Conservation (phyloP, 2,329 filamentous ascomycete species). For the Monosporascus sp. region DNA sequence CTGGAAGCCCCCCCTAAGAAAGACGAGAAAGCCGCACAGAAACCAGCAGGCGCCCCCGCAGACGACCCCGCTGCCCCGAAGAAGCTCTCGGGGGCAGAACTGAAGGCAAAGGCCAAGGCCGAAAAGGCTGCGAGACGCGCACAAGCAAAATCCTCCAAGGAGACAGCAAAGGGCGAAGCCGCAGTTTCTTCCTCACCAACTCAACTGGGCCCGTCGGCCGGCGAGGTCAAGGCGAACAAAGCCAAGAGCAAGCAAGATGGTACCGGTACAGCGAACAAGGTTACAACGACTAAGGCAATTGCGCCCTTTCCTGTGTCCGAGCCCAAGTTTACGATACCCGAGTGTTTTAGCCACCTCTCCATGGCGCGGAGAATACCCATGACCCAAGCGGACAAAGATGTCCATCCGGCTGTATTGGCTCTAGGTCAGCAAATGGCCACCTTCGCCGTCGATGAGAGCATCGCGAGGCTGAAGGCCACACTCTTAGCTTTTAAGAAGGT, state of each 20-base stretch:
- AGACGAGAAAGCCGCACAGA: constrained; percentile 4
- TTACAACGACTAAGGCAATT: constrained; percentile 28
- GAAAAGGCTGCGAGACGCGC: constrained; percentile 86
- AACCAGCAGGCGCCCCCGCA: neutral
- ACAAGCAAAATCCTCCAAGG: constrained; percentile 56
- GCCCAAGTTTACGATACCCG: constrained; percentile 62
- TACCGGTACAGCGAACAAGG: constrained; percentile 22
- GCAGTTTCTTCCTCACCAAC: constrained; percentile 26
- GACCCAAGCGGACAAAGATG: constrained; percentile 63
- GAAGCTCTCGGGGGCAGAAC: constrained; percentile 68
- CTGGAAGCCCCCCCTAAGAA: neutral
- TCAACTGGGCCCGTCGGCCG: constrained; percentile 31
- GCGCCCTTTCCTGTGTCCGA: constrained; percentile 37
- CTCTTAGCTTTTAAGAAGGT: constrained; percentile 86
- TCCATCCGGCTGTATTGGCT: constrained; percentile 80
- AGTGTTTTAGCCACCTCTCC: constrained; percentile 77
- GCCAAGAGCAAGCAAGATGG: constrained; percentile 43
- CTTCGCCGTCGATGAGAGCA: constrained; percentile 86
- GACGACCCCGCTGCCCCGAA: constrained; percentile 25
- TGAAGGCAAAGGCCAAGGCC: constrained; percentile 85
- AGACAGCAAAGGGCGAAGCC: constrained; percentile 34
- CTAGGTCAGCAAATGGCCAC: constrained; percentile 86
- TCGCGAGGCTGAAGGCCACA: constrained; percentile 80
- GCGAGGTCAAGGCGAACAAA: constrained; percentile 43
- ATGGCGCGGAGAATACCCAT: constrained; percentile 54